Conservation (phyloP, 2,329 filamentous ascomycete species). For the Talaromyces sp. region DNA sequence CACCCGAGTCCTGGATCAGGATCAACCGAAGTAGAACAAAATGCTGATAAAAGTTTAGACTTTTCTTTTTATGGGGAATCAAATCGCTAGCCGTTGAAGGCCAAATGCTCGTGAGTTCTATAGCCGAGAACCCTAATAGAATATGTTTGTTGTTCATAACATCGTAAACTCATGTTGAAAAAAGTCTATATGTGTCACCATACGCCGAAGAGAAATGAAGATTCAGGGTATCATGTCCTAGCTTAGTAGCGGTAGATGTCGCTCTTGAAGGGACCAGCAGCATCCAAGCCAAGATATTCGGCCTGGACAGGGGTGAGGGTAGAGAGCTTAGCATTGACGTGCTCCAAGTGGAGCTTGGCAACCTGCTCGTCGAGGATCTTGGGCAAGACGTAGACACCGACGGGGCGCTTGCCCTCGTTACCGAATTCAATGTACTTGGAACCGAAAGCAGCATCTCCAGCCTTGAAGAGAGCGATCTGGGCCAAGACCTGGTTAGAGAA, state of each 20-base stretch:
- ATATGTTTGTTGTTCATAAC: constrained; percentile 55
- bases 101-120: constrained; percentile 51
- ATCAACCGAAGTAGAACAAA: neutral
- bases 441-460: constrained; percentile 77
- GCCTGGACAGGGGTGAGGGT: constrained; percentile 81
- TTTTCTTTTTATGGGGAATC: constrained; percentile 11
- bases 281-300: constrained; percentile 84
- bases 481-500: constrained; percentile 99
- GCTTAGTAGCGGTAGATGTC: constrained; percentile 77
- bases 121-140: constrained; percentile 38
- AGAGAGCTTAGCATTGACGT: constrained; percentile 92
- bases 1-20: constrained; percentile 11
- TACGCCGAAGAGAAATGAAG: constrained; percentile 33
- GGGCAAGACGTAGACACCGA: constrained; percentile 93
- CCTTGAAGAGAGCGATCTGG: constrained; percentile 98
- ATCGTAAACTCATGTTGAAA: constrained; percentile 61
- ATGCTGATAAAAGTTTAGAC: constrained; percentile 1
- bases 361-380: constrained; percentile 99
- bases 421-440: constrained; percentile 96
- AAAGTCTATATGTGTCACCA: constrained; percentile 42
- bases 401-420: constrained; percentile 81
- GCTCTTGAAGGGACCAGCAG: constrained; percentile 92
- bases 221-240: constrained; percentile 22
- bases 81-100: constrained; percentile 59
- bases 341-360: constrained; percentile 84